These are phyloP conservation scores for Macroventuria anomochaeta DNA, from an alignment of 2,329 filamentous ascomycete genomes.

Conservation along the genomic window DNA sequence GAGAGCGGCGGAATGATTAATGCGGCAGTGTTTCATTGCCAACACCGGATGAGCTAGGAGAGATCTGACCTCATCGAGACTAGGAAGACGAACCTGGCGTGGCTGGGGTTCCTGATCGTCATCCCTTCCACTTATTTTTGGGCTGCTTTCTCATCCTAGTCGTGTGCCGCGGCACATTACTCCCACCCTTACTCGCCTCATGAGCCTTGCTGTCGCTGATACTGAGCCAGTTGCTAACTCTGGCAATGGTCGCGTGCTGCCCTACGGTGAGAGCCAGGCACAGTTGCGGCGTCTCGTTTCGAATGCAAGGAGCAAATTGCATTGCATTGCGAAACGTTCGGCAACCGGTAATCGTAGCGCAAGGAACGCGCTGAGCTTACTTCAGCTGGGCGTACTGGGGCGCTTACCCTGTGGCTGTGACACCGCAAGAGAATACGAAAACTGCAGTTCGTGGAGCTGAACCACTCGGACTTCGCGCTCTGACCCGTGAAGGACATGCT, in stretches of 20 bases:
- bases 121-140: conserved; percentile 11
- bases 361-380: conserved; percentile 10
- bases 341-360: conserved; percentile 8
- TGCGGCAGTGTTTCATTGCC: conserved; percentile 17
- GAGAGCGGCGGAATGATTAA: conserved; percentile 14
- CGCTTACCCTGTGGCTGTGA: conserved; percentile 11
- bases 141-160: conserved; percentile 7
- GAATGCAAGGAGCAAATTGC: conserved; percentile 12
- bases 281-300: conserved; percentile 1
- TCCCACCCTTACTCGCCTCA: conserved; percentile 1
- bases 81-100: conserved; percentile 11
- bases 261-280: background rate
- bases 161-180: background rate
- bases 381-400: background rate
- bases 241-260: background rate
- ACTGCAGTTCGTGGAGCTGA: conserved; percentile 5
- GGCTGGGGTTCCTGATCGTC: conserved; percentile 20
- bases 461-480: conserved; percentile 1
- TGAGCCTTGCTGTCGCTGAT: background rate
- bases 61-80: conserved; percentile 20
- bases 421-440: conserved; percentile 7
- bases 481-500: background rate
- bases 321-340: conserved; percentile 18
- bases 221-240: background rate
- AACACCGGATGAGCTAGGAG: conserved; percentile 19